phyloP scores from a whole-genome alignment of 2,329 filamentous ascomycete species.

The Monascus ruber region DNA sequence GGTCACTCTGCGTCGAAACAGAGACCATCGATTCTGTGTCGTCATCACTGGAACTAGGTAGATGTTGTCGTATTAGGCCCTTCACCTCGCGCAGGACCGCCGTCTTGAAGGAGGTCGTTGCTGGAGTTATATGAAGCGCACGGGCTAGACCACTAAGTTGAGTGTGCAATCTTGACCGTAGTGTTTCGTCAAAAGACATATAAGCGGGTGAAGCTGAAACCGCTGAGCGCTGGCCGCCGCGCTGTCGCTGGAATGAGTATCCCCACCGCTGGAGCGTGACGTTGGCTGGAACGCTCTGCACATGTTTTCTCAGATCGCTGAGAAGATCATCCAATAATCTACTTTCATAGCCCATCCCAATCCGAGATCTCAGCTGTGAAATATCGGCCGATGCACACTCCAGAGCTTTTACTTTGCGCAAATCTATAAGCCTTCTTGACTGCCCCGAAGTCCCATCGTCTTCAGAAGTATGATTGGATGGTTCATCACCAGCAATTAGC shows the following conservation, averaged over 20 bases:
- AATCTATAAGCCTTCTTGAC: slow-evolving; percentile 46
- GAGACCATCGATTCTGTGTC: slow-evolving; percentile 86
- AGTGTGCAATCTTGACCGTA: slow-evolving; percentile 59
- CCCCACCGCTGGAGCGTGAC: slow-evolving; percentile 81
- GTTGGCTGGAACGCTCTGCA: slow-evolving; percentile 56
- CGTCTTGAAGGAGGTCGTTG: slow-evolving; percentile 75
- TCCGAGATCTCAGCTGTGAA: slow-evolving; percentile 60
- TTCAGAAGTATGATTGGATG: slow-evolving; percentile 17
- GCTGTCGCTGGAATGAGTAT: slow-evolving; percentile 59
- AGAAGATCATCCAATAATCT: slow-evolving; percentile 70
- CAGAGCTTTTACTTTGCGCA: slow-evolving; percentile 66
- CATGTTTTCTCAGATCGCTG: slow-evolving; percentile 67
- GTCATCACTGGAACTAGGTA: slow-evolving; percentile 89
- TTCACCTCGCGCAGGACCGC: slow-evolving; percentile 77
- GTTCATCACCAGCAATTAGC: slow-evolving; percentile 63
- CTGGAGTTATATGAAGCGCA: slow-evolving; percentile 66
- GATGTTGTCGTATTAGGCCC: slow-evolving; percentile 66
- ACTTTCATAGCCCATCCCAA: slow-evolving; percentile 76
- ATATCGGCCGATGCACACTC: slow-evolving; percentile 71
- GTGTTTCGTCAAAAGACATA: slow-evolving; percentile 56
- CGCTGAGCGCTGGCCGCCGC: slow-evolving; percentile 55
- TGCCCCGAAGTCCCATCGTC: slow-evolving; percentile 16
- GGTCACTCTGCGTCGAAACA: slow-evolving; percentile 62
- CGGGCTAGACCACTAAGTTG: slow-evolving; percentile 70
- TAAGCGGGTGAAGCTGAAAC: slow-evolving; percentile 67